Base-by-base conservation (phyloP, 2,329 filamentous ascomycete species). In the Phialophora expanda region DNA sequence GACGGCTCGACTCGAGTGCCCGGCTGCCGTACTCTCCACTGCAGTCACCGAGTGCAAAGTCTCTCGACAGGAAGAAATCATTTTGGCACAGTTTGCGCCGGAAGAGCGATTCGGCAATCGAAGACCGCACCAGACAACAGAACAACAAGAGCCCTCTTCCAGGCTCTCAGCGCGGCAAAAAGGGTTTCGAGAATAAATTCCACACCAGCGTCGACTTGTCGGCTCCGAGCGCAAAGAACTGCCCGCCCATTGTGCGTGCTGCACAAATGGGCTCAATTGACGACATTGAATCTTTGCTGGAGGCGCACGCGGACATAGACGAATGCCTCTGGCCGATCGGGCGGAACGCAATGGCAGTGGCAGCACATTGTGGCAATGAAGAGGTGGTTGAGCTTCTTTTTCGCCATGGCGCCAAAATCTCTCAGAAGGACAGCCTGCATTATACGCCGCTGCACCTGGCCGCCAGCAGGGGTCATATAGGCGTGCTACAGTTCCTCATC, bases 311-410 rank as follows among this genome's bases (percentile, higher is more conserved):
- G 5, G 53, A 32, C 28, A 55, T 55, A 30, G 28, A 55, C 28
- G 53, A 55, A 55, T 55, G 28, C 17, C 12, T 34, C 28, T 17
- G 28, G 53, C 53, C 53, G 28, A 55, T n/a, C n/a, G 28, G 53
- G 17, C 53, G 53, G 8, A 55, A 55, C 30, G 53, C 53, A 55
- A 55, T 55, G 53, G 53, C 53, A 9, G 53, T 55, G 24, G 53
- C 53, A 30, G 53, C 53, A 55, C 53, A 55, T 8, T 55, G 53
- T 32, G 53, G 53, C n/a, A 55, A 55, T 55, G 53, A 32, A 30
- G 53, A 55, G 53, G 53, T 55, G 22, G 53, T 55, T 7, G 53
- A 55, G 28, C 28, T 55, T 14, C 53, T 55, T 5, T 24, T 55
- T 55, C 53, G 53, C 53, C 26, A 55, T 20, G 53, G 53, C 17